Evolutionary conservation across 2,329 filamentous ascomycete species (phyloP).

Genomic region (Catunica adiposa): DNA sequence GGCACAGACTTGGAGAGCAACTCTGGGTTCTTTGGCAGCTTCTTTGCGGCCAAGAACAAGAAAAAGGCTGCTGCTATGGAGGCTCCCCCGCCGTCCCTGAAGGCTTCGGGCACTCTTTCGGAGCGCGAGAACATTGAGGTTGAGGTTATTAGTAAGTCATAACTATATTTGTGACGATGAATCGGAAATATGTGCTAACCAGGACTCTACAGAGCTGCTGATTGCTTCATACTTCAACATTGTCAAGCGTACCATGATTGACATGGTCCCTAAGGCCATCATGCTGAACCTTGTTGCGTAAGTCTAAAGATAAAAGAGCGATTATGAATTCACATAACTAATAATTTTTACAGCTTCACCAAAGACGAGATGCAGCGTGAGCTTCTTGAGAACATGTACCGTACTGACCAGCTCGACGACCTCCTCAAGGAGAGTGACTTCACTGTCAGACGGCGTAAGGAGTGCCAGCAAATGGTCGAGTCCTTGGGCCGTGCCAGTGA

Average conservation of each 20-base stretch:
- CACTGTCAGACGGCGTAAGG: slow-evolving; percentile 84
- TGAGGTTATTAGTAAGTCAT: slow-evolving; percentile 79
- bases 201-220: slow-evolving; percentile 51
- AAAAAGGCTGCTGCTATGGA: slow-evolving; percentile 99
- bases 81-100: slow-evolving; percentile 76
- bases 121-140: slow-evolving; percentile 93
- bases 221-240: slow-evolving; percentile 98
- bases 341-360: slow-evolving; percentile 54
- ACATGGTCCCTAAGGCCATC: slow-evolving; percentile 98
- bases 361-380: slow-evolving; percentile 99
- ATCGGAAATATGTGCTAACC: slow-evolving; percentile 5
- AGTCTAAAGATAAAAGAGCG: slow-evolving; percentile 25
- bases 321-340: not conserved
- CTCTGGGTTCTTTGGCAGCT: slow-evolving; percentile 88
- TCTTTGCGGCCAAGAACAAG: slow-evolving; percentile 99
- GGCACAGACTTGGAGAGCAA: slow-evolving; percentile 42
- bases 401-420: slow-evolving; percentile 75
- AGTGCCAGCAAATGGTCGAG: slow-evolving; percentile 99
- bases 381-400: slow-evolving; percentile 94
- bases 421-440: slow-evolving; percentile 97
- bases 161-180: not conserved
- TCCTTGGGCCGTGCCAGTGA: slow-evolving; percentile 77
- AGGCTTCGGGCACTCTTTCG: slow-evolving; percentile 82
- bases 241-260: slow-evolving; percentile 94
- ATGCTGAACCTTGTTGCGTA: slow-evolving; percentile 95